These are phyloP conservation scores for Rhododendron williamsianum DNA, from an alignment of 148 eudicot genomes.

Conservation along the genomic window DNA sequence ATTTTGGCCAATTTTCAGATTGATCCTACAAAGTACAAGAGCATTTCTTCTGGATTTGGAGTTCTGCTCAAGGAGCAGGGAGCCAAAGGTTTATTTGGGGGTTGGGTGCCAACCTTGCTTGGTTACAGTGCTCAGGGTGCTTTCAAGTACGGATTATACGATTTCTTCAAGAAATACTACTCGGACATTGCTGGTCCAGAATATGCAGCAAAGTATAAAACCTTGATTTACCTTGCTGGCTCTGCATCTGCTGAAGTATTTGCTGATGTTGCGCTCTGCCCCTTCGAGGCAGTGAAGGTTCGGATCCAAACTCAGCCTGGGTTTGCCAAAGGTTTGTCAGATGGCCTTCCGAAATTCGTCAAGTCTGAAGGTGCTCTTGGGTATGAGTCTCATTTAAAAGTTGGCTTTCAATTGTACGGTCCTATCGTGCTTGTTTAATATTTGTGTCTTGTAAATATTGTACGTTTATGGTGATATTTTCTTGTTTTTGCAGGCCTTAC, in stretches of 20 bases:
- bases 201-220: constrained; percentile 30
- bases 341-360: constrained; percentile 29
- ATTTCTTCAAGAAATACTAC: constrained; percentile 31
- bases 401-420: not conserved
- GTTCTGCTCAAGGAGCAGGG: constrained; percentile 33
- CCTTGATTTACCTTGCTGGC: constrained; percentile 33
- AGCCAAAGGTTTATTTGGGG: constrained; percentile 28
- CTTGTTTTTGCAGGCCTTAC: constrained; percentile 26
- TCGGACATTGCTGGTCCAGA: constrained; percentile 39
- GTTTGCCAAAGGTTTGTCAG: constrained; percentile 34
- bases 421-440: not conserved
- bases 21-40: constrained; percentile 38
- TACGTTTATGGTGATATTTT: not conserved
- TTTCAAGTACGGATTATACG: constrained; percentile 32
- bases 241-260: constrained; percentile 34
- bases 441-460: not conserved
- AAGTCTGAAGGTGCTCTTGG: constrained; percentile 31
- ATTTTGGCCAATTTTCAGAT: constrained; percentile 18
- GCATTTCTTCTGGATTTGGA: constrained; percentile 24
- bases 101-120: constrained; percentile 36
- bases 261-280: constrained; percentile 35
- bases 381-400: constrained; percentile 17
- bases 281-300: constrained; percentile 35
- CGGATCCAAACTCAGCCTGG: constrained; percentile 41
- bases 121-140: constrained; percentile 38